A percentile compares a stretch with the other conserved stretches of the same genome.
Conservation (phyloP, 352 stramenopile genomes). For the Phytopythium boreale region DNA sequence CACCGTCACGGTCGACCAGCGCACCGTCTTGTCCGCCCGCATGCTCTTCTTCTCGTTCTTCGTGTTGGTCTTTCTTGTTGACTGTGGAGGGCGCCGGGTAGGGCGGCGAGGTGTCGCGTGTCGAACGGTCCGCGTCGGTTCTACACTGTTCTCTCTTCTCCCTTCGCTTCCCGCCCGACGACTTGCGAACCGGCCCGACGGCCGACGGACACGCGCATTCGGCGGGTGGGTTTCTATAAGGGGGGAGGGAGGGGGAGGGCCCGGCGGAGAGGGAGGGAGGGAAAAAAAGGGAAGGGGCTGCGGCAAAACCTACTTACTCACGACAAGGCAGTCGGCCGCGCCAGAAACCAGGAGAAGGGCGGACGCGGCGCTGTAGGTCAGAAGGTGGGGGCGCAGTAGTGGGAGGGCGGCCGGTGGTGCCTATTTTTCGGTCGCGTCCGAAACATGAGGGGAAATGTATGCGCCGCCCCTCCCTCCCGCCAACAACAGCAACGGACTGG, state of each 20-base stretch:
- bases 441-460: background rate
- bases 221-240: slow-evolving; percentile 1
- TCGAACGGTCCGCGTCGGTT: background rate
- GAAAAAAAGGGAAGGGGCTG: slow-evolving; percentile 1
- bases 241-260: background rate
- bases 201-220: slow-evolving; percentile 11
- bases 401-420: background rate
- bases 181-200: background rate
- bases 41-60: slow-evolving; percentile 3
- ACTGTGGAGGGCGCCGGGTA: too few relatives aligned
- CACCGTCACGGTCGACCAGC: slow-evolving; percentile 57
- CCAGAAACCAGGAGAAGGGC: background rate
- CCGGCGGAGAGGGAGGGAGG: background rate
- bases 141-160: background rate
- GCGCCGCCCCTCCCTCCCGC: too few relatives aligned
- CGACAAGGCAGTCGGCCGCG: background rate
- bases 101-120: too few relatives aligned
- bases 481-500: background rate
- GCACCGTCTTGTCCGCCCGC: slow-evolving; percentile 36
- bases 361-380: background rate
- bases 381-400: background rate
- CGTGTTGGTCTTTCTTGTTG: background rate
- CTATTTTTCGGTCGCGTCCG: too few relatives aligned
- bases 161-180: background rate
- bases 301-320: background rate